Percentiles rank a stretch among this genome's conserved stretches.
Conservation (phyloP, 2,329 filamentous ascomycete genomes). For the Septoria linicola region DNA sequence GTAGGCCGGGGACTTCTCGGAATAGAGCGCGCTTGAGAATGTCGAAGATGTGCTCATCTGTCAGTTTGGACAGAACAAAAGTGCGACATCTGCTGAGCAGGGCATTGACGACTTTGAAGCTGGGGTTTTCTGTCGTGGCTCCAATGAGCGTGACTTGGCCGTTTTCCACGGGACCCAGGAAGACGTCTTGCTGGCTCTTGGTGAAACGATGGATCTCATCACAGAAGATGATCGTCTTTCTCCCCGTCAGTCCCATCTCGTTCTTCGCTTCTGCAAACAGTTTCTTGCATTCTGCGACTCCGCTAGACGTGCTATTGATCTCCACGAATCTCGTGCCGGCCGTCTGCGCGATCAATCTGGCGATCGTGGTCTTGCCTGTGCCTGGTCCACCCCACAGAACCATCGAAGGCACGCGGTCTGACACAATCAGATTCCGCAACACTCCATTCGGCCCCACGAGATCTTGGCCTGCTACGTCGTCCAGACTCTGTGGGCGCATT, state of each 20-base stretch:
- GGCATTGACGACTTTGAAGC: conserved; percentile 86
- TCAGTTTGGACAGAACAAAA: conserved; percentile 78
- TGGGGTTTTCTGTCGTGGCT: conserved; percentile 95
- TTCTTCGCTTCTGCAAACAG: conserved; percentile 80
- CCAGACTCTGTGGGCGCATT: conserved; percentile 80
- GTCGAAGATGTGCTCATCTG: conserved; percentile 65
- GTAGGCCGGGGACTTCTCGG: conserved; percentile 52
- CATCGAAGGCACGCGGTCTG: conserved; percentile 86
- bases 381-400: conserved; percentile 85
- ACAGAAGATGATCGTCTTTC: conserved; percentile 94
- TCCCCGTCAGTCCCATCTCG: conserved; percentile 75
- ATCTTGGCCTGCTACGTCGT: conserved; percentile 88
- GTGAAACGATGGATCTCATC: conserved; percentile 94
- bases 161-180: conserved; percentile 85
- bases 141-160: conserved; percentile 90
- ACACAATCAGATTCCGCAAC: conserved; percentile 79
- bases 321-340: conserved; percentile 87
- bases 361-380: conserved; percentile 88
- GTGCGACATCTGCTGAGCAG: conserved; percentile 86
- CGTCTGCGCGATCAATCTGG: conserved; percentile 79
- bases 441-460: conserved; percentile 84
- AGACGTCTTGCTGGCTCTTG: conserved; percentile 92
- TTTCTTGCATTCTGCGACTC: conserved; percentile 88
- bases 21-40: conserved; percentile 76
- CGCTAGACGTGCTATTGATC: conserved; percentile 88